These are phyloP conservation scores for Bolboschoenus planiculmis DNA, from an alignment of 176 grass and related monocot genomes.

Conservation along the genomic window DNA sequence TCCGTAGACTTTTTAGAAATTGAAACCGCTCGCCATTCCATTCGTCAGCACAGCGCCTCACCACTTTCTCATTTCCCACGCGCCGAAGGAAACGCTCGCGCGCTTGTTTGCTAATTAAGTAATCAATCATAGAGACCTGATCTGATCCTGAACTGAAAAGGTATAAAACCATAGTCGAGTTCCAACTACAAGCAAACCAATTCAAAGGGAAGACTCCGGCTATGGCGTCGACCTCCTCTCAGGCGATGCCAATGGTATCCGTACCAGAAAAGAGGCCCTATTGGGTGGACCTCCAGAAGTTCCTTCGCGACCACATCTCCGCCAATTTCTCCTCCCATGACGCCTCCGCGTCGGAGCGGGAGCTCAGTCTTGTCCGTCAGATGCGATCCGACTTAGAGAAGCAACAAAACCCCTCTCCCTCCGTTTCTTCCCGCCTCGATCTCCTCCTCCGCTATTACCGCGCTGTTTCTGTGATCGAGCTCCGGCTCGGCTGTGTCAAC, in stretches of 20 bases:
- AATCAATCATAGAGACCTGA: not conserved
- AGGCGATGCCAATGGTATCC: slow-evolving; percentile 39
- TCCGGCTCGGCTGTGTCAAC: slow-evolving; percentile 42
- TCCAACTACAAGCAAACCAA: not conserved
- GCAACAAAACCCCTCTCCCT: not conserved
- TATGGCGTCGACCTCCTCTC: slow-evolving; percentile 29
- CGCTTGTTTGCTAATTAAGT: not conserved
- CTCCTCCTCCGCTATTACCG: slow-evolving; percentile 52
- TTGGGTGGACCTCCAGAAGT: slow-evolving; percentile 45
- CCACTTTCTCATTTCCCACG: not conserved
- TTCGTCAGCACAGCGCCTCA: too few relatives aligned
- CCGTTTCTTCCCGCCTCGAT: slow-evolving; percentile 32
- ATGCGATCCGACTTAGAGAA: slow-evolving; percentile 28
- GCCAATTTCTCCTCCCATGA: slow-evolving; percentile 37
- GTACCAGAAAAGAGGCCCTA: slow-evolving; percentile 75
- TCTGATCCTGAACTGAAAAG: not conserved
- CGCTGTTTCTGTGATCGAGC: slow-evolving; percentile 40
- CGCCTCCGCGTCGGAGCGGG: slow-evolving; percentile 36
- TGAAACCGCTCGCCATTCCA: too few relatives aligned
- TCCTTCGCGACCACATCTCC: slow-evolving; percentile 53
- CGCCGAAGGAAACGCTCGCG: not conserved
- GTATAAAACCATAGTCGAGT: not conserved
- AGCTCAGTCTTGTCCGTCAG: slow-evolving; percentile 18
- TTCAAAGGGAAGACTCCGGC: not conserved
- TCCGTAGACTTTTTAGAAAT: not conserved